Evolutionary conservation across 2,329 filamentous ascomycete genomes (phyloP).

Genomic region (Exophiala calicioides): DNA sequence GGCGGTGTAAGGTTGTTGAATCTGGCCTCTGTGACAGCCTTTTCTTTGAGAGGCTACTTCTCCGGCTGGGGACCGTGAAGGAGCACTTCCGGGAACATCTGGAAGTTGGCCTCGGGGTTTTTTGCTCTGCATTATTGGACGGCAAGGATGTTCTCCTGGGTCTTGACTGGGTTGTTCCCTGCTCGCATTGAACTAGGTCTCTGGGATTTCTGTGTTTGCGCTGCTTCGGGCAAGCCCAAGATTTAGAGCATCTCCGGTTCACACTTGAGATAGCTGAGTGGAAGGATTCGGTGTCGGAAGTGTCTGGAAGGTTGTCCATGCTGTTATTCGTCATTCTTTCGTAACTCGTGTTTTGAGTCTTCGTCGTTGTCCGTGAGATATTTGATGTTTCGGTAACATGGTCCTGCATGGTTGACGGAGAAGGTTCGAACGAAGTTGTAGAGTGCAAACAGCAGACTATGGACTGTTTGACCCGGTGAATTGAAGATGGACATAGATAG

Average conservation of each 20-base stretch:
- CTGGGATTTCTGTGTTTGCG: not conserved
- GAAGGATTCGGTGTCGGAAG: constrained; percentile 26
- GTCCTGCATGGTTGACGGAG: not conserved
- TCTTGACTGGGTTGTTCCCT: not conserved
- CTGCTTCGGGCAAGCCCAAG: not conserved
- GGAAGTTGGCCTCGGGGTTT: constrained; percentile 1
- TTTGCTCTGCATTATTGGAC: not conserved
- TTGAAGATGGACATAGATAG: too few species aligned
- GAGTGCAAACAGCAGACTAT: not conserved
- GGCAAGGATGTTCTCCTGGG: not conserved
- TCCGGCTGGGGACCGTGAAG: constrained; percentile 11
- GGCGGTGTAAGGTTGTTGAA: constrained; percentile 13
- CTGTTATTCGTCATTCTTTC: constrained; percentile 4
- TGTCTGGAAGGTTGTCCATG: constrained; percentile 1
- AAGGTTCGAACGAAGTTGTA: not conserved
- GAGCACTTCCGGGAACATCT: constrained; percentile 8
- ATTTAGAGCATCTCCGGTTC: constrained; percentile 1
- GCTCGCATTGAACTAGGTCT: not conserved
- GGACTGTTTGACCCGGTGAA: not conserved
- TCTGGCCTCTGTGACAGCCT: constrained; percentile 9
- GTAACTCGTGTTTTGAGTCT: constrained; percentile 14
- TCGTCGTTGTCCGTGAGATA: constrained; percentile 7
- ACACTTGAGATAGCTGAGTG: constrained; percentile 24
- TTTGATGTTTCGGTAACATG: constrained; percentile 4
- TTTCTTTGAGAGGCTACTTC: constrained; percentile 11